Evolutionary conservation across 1,284 basidiomycete species (phyloP).

Genomic region (Heterobasidion irregulare): DNA sequence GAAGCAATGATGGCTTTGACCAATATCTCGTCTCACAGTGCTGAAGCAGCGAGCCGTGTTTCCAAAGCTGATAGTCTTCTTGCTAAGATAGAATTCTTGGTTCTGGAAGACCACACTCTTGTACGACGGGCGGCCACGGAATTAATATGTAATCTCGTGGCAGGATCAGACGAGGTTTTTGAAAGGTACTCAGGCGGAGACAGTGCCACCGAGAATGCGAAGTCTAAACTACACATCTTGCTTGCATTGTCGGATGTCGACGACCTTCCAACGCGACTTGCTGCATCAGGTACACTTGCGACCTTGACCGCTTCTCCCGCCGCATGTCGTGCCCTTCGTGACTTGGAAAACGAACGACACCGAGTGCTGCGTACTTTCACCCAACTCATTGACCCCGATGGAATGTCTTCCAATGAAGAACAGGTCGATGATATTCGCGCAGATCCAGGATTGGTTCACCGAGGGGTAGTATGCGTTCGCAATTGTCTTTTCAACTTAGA

Average conservation of each 20-base stretch:
- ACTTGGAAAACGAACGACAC: slow-evolving; percentile 53
- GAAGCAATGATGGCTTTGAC: slow-evolving; percentile 95
- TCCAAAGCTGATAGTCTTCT: slow-evolving; percentile 54
- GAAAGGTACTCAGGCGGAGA: slow-evolving; percentile 49
- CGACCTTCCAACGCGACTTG: slow-evolving; percentile 74
- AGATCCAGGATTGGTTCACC: slow-evolving; percentile 57
- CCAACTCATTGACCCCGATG: slow-evolving; percentile 51
- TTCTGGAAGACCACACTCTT: slow-evolving; percentile 79
- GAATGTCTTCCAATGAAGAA: slow-evolving; percentile 19
- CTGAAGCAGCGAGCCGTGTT: slow-evolving; percentile 58
- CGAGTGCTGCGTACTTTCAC: slow-evolving; percentile 54
- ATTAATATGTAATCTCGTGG: slow-evolving; percentile 89
- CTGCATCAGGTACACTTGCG: slow-evolving; percentile 82
- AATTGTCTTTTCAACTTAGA: slow-evolving; percentile 51
- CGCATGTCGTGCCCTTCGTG: slow-evolving; percentile 55
- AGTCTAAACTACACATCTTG: slow-evolving; percentile 74
- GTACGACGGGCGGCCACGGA: slow-evolving; percentile 85
- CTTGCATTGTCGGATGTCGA: slow-evolving; percentile 80
- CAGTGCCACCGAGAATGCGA: slow-evolving; percentile 25
- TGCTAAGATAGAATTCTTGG: slow-evolving; percentile 67
- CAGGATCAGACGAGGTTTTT: slow-evolving; percentile 69
- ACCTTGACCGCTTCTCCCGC: slow-evolving; percentile 57
- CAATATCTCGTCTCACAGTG: slow-evolving; percentile 80
- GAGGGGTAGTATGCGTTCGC: slow-evolving; percentile 62
- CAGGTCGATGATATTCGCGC: slow-evolving; percentile 24